Conservation (phyloP, 225 moss, liverwort and hornwort genomes). For the Lunularia cruciata region DNA sequence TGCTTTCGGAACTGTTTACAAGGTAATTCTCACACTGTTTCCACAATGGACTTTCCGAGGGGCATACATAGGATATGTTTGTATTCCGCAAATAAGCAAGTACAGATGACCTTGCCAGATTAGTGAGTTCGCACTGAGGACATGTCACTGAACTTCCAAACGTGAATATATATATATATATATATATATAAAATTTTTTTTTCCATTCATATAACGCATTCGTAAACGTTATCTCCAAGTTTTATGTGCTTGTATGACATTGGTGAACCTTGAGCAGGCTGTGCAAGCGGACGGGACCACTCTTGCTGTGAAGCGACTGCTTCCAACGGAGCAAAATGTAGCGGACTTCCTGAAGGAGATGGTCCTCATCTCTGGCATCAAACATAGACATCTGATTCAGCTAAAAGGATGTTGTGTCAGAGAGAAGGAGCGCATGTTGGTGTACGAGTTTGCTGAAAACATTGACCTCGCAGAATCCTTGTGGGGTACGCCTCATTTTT, state of each 20-base stretch:
- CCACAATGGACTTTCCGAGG: too few relatives aligned
- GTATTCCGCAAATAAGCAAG: too few relatives aligned
- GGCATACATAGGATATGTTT: too few relatives aligned
- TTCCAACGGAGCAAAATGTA: conserved; percentile 39
- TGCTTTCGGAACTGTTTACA: conserved; percentile 56
- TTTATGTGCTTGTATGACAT: too few relatives aligned
- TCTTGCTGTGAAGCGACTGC: conserved; percentile 53
- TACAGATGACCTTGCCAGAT: too few relatives aligned
- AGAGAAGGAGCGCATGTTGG: conserved; percentile 53
- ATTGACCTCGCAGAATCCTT: conserved; percentile 58
- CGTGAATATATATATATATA: too few relatives aligned
- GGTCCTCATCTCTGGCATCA: conserved; percentile 60
- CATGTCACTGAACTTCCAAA: too few relatives aligned
- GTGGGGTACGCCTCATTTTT: conserved; percentile 49
- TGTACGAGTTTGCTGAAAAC: conserved; percentile 65
- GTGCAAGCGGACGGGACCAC: conserved; percentile 34
- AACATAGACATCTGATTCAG: conserved; percentile 57
- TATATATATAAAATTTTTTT: too few relatives aligned
- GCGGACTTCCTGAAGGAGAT: conserved; percentile 59
- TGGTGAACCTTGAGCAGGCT: conserved; percentile 39
- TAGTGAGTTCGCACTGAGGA: too few relatives aligned
- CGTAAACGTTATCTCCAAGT: too few relatives aligned
- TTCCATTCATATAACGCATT: too few relatives aligned
- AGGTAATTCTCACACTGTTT: conserved; percentile 27
- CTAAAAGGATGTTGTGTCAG: conserved; percentile 62